These are phyloP conservation scores for Davidsoniella australis DNA, from an alignment of 2,329 filamentous ascomycete genomes.

Conservation along the genomic window DNA sequence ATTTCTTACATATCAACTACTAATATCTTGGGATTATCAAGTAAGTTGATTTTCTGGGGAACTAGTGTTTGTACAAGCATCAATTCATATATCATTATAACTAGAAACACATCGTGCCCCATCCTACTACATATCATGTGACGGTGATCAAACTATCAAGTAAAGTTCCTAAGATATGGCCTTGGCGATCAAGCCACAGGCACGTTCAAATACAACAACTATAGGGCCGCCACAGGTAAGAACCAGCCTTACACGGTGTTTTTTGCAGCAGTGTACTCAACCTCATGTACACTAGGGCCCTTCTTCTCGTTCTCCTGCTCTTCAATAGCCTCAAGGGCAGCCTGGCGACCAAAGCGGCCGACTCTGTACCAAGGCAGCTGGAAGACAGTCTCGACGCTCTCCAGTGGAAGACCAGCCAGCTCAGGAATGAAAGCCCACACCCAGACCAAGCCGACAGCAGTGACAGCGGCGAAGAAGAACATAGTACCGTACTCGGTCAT, in stretches of 20 bases:
- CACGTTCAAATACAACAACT: too few species aligned
- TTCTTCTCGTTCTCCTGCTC: constrained; percentile 4
- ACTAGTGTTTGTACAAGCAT: too few species aligned
- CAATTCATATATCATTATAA: too few species aligned
- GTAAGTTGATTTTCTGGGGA: background rate
- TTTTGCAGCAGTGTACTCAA: constrained; percentile 2
- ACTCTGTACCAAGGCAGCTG: constrained; percentile 60
- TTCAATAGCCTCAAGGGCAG: constrained; percentile 26
- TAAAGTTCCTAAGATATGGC: too few species aligned
- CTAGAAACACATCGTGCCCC: too few species aligned
- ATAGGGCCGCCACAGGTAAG: too few species aligned
- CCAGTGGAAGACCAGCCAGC: constrained; percentile 46
- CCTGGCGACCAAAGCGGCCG: constrained; percentile 37
- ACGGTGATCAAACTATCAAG: too few species aligned
- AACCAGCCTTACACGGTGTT: background rate
- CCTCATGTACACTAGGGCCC: background rate
- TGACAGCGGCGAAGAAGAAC: constrained; percentile 57
- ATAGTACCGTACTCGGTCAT: constrained; percentile 51
- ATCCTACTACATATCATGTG: too few species aligned
- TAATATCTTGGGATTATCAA: too few species aligned
- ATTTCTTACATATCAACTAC: too few species aligned
- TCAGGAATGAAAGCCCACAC: constrained; percentile 59
- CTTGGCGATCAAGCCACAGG: too few species aligned
- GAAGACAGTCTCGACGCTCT: constrained; percentile 58
- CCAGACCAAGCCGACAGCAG: constrained; percentile 49